phyloP scores from a whole-genome alignment of 345 rosid species.

The Dipteronia dyeriana region DNA sequence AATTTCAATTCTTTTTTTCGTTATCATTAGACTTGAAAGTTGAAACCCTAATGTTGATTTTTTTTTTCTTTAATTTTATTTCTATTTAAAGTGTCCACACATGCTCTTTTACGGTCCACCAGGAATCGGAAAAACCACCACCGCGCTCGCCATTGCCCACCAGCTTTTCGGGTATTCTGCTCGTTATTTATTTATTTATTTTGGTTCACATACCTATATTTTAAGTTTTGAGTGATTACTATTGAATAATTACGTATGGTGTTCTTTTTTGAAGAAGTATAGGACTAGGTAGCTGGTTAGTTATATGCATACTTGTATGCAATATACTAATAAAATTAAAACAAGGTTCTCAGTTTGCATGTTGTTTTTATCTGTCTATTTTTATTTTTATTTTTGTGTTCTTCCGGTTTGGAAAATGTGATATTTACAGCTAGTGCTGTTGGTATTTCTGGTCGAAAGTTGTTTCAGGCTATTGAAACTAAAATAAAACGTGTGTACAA shows the following conservation, averaged over 20 bases:
- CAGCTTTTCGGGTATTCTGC: conserved; percentile 78
- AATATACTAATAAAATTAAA: not conserved
- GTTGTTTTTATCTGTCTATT: not conserved
- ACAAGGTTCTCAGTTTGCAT: not conserved
- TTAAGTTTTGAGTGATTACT: not conserved
- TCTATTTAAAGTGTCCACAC: conserved; percentile 69
- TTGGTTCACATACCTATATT: too few species aligned
- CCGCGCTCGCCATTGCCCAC: conserved; percentile 92
- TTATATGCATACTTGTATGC: not conserved
- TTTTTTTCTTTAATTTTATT: not conserved
- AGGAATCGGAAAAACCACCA: conserved; percentile 97
- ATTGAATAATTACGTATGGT: not conserved
- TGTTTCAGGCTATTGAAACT: not conserved
- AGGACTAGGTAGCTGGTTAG: not conserved
- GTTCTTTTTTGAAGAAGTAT: not conserved
- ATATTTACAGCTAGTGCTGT: not conserved
- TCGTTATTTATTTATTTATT: not conserved
- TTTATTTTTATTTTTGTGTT: not conserved
- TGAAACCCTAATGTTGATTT: conserved; percentile 32
- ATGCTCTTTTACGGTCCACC: conserved; percentile 98
- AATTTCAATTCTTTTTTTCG: not conserved
- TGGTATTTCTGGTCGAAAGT: not conserved
- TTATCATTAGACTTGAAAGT: conserved; percentile 7
- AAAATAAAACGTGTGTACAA: not conserved
- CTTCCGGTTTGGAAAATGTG: not conserved